Base-by-base conservation (phyloP, 352 stramenopile species). In the Phytophthora quininea region DNA sequence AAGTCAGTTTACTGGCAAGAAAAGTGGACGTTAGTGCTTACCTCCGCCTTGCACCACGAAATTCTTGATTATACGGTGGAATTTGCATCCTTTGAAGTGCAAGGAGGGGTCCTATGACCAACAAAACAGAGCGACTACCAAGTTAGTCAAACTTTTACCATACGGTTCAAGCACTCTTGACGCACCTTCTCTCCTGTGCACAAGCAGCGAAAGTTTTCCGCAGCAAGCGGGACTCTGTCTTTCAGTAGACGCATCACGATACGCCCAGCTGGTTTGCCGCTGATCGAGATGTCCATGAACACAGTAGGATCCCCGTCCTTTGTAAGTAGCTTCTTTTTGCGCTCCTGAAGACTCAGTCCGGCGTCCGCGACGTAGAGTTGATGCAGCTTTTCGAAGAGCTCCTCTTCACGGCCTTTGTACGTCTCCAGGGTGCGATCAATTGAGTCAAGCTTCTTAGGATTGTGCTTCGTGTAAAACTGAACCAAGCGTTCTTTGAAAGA, bases 161-260 rank as follows among this genome's bases (percentile, higher is more conserved):
- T 24, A 24, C 19, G 19, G 19, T 24, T 24, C 19, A 24, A 24
- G 19, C 19, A 24, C 19, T 56, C 0, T 0, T 19, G 19, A 10
- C 64, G n/a, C 42, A 91, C 84, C 77, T 93, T 93, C 65, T 93
- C 84, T 8, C 84, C 84, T 14, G 84, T 93, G 61, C 84, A 93
- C 31, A 92, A 61, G 32, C 77, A 91, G 12, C 84, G 85, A 72
- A 99, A 99, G 72, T 99, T 99, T 67, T 99, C 95, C 14, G 93
- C 96, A 48, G 97, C 97, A 61, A 97, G 96, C 15, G 97, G 97
- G 32, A 91, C 94, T 53, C 89, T 74, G 75, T 98, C 90, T 54
- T 92, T 93, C 19, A 98, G 97, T 27, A 99, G 80, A 65, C 98
- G 93, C 80, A 99, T 92, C 66, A 98, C 95, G 58, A 99, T 93